phyloP scores from a whole-genome alignment of 371 early-diverging fungal genomes.

The Choanephora cucurbitarum region DNA sequence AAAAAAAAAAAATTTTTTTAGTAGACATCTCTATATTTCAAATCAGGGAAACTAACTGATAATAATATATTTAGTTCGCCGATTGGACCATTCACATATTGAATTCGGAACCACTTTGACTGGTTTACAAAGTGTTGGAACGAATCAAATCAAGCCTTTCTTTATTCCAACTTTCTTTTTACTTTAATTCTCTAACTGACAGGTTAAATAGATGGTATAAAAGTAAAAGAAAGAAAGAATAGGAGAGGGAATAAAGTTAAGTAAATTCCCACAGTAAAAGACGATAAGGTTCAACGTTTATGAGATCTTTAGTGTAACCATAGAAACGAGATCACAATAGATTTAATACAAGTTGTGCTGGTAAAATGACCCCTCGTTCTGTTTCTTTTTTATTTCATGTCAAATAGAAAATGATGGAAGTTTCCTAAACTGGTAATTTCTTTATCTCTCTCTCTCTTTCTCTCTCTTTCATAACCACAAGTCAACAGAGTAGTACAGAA shows the following conservation, averaged over 20 bases:
- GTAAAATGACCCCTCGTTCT: no score
- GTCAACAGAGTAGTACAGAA: no score
- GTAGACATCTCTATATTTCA: background rate
- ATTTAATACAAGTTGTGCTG: no score
- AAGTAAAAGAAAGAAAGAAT: background rate
- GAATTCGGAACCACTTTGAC: background rate
- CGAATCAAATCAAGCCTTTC: background rate
- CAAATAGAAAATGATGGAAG: no score
- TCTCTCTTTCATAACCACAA: background rate
- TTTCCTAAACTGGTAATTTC: background rate
- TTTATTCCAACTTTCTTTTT: background rate
- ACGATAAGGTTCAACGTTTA: background rate
- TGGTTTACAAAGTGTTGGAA: background rate
- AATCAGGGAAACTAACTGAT: slow-evolving; percentile 5
- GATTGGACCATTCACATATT: background rate
- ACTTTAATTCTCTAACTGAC: no score
- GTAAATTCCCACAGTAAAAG: background rate
- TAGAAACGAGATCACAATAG: background rate
- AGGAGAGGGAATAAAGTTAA: background rate
- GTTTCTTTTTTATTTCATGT: no score
- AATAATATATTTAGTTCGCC: background rate
- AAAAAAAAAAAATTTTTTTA: background rate
- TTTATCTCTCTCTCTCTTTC: no score
- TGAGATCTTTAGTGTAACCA: background rate
- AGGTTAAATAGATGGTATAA: no score